Evolutionary conservation across 108 stramenopile genomes (phyloP).

Genomic region (Nitzschia sp.): DNA sequence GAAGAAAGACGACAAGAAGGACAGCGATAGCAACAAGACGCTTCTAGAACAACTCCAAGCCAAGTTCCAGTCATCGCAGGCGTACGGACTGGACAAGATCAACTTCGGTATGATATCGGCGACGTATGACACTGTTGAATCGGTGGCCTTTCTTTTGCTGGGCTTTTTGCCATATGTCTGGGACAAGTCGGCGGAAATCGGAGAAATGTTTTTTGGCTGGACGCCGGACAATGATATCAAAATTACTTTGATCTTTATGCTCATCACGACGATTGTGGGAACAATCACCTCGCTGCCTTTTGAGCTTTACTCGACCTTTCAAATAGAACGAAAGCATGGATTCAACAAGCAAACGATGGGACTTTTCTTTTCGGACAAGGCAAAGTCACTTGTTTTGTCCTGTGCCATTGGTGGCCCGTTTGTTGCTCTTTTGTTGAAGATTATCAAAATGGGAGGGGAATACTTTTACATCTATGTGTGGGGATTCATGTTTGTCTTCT

Average conservation of each 20-base stretch:
- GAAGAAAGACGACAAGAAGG: conserved; percentile 29
- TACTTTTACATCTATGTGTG: conserved; percentile 95
- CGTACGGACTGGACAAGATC: conserved; percentile 91
- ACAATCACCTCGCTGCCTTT: conserved; percentile 86
- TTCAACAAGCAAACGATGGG: conserved; percentile 95
- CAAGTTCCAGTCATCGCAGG: conserved; percentile 81
- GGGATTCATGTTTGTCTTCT: conserved; percentile 90
- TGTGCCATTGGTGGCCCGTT: conserved; percentile 90
- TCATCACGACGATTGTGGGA: conserved; percentile 67
- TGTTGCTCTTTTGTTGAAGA: conserved; percentile 78
- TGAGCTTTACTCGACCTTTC: conserved; percentile 88
- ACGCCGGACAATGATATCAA: conserved; percentile 79
- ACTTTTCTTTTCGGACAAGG: conserved; percentile 91
- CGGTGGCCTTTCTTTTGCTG: conserved; percentile 65
- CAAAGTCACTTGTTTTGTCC: conserved; percentile 82
- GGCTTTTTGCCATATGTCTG: conserved; percentile 86
- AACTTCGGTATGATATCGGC: conserved; percentile 84
- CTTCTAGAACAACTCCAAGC: conserved; percentile 81
- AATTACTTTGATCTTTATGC: conserved; percentile 82
- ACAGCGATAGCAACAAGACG: conserved; percentile 45
- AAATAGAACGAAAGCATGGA: conserved; percentile 95
- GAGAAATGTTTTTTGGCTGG: conserved; percentile 54
- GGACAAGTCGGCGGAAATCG: conserved; percentile 58
- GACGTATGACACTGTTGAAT: conserved; percentile 68
- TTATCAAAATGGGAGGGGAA: conserved; percentile 86